Conservation (phyloP, 2,329 filamentous ascomycete species). For the Sclerotinia nivalis region DNA sequence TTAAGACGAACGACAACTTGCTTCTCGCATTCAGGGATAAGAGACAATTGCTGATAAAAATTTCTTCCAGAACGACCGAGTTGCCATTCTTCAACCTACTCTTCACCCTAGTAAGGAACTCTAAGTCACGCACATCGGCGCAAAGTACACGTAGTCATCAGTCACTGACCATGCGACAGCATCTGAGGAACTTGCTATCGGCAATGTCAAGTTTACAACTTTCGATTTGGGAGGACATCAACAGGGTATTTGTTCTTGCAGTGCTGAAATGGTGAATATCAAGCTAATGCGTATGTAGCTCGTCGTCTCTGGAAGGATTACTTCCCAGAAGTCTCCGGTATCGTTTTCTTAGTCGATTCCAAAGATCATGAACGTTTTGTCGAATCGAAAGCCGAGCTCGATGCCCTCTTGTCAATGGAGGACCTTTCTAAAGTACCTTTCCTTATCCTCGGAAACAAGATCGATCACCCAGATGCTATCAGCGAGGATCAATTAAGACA, state of each 20-base stretch:
- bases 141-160: conserved; percentile 29
- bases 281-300: conserved; percentile 52
- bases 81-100: conserved; percentile 86
- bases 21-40: conserved; percentile 6
- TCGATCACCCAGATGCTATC: conserved; percentile 94
- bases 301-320: conserved; percentile 96
- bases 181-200: conserved; percentile 89
- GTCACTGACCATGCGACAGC: conserved; percentile 50
- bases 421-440: conserved; percentile 95
- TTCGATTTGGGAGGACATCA: conserved; percentile 93
- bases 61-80: conserved; percentile 74
- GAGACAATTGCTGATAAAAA: conserved; percentile 29
- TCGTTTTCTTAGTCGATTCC: conserved; percentile 96
- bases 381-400: conserved; percentile 96
- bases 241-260: conserved; percentile 61
- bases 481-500: conserved; percentile 94
- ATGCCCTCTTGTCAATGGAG: conserved; percentile 94
- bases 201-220: conserved; percentile 91
- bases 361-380: conserved; percentile 94
- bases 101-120: conserved; percentile 74
- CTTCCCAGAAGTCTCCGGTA: conserved; percentile 93
- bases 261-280: conserved; percentile 8
- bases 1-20: conserved; percentile 15
- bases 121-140: background rate
- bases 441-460: conserved; percentile 97